Evolutionary conservation across 2,329 filamentous ascomycete genomes (phyloP), one percentile per base, ranked within the genome.

Genomic region (Botryotinia calthae): DNA sequence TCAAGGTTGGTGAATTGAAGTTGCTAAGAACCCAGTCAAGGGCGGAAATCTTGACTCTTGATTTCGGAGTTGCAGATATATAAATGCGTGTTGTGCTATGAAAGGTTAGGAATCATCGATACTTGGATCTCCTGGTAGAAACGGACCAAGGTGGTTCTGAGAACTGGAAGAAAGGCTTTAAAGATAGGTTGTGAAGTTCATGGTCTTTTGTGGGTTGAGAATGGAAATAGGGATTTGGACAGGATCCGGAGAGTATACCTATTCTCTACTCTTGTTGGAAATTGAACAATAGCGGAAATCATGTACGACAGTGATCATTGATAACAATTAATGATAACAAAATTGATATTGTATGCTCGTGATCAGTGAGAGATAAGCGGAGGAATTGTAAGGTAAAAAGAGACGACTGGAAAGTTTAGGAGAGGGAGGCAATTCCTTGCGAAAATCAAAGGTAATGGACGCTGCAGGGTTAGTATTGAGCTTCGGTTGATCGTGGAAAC

Each of bases 221-320:
- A 44, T 18, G 14, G 48, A 6, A n/a, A 14, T 14, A 14, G 10
- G 25, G 10, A 2, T 51, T n/a, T n/a, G 10, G 48, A 10, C 5
- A 12, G 12, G 48, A n/a, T n/a, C n/a, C n/a, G n/a, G n/a, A n/a
- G 48, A n/a, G 5, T n/a, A 25, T n/a, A 12, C 46, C 22, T 4
- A 48, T 48, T 2, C 10, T 2, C 12, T 48, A 48, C 22, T 48
- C 25, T 48, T 2, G 0, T 48, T 48, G 22, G 46, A 20, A 48
- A 14, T 14, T 12, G 4, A 5, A n/a, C 14, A 12, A 51, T 51
- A 51, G 48, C 0, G 48, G 25, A 1, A n/a, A n/a, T 51, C 10
- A 25, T 51, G 10, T 4, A 51, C 4, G 1, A 51, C 4, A 2
- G 4, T n/a, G 0, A n/a, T 51, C 0, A 7, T 5, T 51, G 48